Base-by-base conservation (phyloP, 2,329 filamentous ascomycete species). In the Colletotrichum orbiculare region DNA sequence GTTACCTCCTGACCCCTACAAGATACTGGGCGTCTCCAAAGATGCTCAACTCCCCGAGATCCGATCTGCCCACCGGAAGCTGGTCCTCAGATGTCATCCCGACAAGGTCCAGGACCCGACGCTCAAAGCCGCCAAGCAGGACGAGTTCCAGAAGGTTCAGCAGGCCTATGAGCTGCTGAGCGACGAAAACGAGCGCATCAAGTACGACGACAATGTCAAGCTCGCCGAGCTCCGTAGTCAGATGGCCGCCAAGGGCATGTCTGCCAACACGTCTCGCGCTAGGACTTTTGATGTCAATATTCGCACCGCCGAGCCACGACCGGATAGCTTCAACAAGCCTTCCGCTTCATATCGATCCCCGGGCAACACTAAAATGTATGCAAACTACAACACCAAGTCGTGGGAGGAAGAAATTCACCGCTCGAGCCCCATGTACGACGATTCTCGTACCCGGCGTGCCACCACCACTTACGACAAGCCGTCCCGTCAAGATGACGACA, bases 101-200 rank as follows among this genome's bases (percentile, higher is more conserved):
- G 94, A 97, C 83, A 97, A 97, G 80, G 88, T 97, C 68, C 90
- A 93, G 70, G 87, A 97, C 72, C 88, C 90, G 57, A 82, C 87
- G 13, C 82, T 91, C 72, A 96, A 96, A 78, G 87, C 88, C 64
- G 82, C 88, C 71, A 96, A 94, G 77, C 89, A 92, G 71, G 90
- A 93, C 71, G 90, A 97, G 78, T 99, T 98, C 73, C 94, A 97
- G 78, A 89, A 89, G 75, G 92, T 98, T 39, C 94, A 97, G 77
- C 88, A 94, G 72, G 94, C 96, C 54, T 99, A 97, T 78, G 96
- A 98, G 78, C 83, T 96, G 37, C 87, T 99, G 66, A 92, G 88
- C 73, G 90, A 97, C 74, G 91, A 95, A 35, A 83, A 81, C 7
- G 88, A 90, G 74, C 85, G 93, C 65, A 78, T 82, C 64, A 88